phyloP scores from a whole-genome alignment of 2,329 filamentous ascomycete genomes.

The Sporothrix pseudoabietina region DNA sequence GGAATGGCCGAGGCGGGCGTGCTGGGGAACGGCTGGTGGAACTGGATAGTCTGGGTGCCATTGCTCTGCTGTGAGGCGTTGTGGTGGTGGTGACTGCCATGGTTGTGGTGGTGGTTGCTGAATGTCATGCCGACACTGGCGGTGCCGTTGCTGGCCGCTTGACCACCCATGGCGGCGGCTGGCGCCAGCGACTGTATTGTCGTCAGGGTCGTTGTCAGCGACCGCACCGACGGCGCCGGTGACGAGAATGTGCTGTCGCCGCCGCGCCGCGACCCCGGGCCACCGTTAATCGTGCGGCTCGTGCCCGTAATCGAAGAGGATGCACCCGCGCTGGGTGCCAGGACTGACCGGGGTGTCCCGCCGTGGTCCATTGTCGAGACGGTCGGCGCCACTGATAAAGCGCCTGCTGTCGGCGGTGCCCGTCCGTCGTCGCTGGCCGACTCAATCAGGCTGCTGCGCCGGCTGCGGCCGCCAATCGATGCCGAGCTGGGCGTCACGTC shows the following conservation, averaged over 20 bases:
- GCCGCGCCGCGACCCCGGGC: slow-evolving; percentile 63
- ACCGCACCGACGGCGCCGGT: slow-evolving; percentile 77
- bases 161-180: slow-evolving; percentile 45
- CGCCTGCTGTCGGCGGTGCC: slow-evolving; percentile 61
- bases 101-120: slow-evolving; percentile 39
- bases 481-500: slow-evolving; percentile 52
- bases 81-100: slow-evolving; percentile 39
- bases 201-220: slow-evolving; percentile 79
- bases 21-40: slow-evolving; percentile 66
- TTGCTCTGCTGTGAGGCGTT: slow-evolving; percentile 44
- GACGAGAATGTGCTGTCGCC: slow-evolving; percentile 79
- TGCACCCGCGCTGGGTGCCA: slow-evolving; percentile 70
- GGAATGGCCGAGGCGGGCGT: slow-evolving; percentile 72
- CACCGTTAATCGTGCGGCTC: slow-evolving; percentile 66
- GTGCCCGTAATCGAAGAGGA: slow-evolving; percentile 70
- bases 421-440: slow-evolving; percentile 64
- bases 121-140: slow-evolving; percentile 25
- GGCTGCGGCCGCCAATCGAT: slow-evolving; percentile 56
- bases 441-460: slow-evolving; percentile 59
- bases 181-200: slow-evolving; percentile 77
- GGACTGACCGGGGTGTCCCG: slow-evolving; percentile 67
- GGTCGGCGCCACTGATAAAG: slow-evolving; percentile 75
- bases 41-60: slow-evolving; percentile 58
- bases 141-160: slow-evolving; percentile 33
- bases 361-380: slow-evolving; percentile 77